Conservation (phyloP, 345 rosid genomes). For the Reutealis trisperma region DNA sequence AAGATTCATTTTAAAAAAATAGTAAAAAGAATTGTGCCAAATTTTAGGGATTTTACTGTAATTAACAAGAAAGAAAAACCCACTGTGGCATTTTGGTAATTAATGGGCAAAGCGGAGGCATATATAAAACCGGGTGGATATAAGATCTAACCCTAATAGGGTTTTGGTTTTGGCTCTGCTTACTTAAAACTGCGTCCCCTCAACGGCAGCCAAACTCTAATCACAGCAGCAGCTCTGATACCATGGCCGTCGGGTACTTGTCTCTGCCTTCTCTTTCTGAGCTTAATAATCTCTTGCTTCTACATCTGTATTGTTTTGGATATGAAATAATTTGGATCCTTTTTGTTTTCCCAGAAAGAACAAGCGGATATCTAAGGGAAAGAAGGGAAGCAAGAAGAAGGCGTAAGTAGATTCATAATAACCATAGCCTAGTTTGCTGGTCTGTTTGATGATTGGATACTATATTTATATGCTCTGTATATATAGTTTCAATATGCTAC, state of each 20-base stretch:
- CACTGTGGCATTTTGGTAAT: constrained; percentile 1
- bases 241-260: constrained; percentile 47
- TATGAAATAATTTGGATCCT: not conserved
- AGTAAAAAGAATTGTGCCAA: too few relatives aligned
- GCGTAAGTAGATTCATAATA: constrained; percentile 36
- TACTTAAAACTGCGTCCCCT: not conserved
- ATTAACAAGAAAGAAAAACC: too few relatives aligned
- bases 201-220: constrained; percentile 3
- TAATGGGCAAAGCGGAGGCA: not conserved
- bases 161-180: not conserved
- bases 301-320: not conserved
- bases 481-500: not conserved
- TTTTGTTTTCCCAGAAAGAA: constrained; percentile 36
- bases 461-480: not conserved
- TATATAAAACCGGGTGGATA: not conserved
- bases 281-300: not conserved
- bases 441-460: not conserved
- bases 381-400: constrained; percentile 62
- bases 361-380: constrained; percentile 60
- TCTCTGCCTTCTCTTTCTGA: too few relatives aligned
- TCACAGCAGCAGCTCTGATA: constrained; percentile 7
- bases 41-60: not conserved
- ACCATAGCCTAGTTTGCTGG: not conserved
- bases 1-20: too few relatives aligned
- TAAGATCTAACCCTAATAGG: constrained; percentile 1